phyloP scores from a whole-genome alignment of 1,284 basidiomycete genomes.

The Heterobasidion occidentale region DNA sequence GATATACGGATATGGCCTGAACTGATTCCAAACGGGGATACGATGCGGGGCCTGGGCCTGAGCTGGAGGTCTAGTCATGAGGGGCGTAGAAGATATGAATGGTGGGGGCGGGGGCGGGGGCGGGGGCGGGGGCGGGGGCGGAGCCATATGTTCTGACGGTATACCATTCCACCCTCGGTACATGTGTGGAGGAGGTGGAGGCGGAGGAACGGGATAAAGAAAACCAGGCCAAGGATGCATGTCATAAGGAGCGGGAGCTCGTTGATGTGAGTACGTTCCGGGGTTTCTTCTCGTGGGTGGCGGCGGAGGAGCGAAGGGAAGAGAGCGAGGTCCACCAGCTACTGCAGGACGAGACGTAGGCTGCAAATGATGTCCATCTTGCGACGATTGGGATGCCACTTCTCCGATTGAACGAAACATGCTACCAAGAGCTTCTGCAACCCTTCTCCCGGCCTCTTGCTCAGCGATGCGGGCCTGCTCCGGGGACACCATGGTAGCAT shows the following conservation, averaged over 20 bases:
- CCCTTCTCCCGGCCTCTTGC: conserved; percentile 53
- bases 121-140: conserved; percentile 14
- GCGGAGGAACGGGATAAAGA: conserved; percentile 5
- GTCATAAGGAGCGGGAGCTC: background rate
- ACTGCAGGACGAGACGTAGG: no score
- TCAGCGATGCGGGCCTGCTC: conserved; percentile 42
- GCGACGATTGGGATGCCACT: conserved; percentile 10
- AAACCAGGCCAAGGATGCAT: background rate
- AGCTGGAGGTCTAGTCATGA: conserved; percentile 8
- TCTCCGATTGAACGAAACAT: conserved; percentile 49
- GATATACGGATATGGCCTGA: conserved; percentile 10
- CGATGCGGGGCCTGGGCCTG: conserved; percentile 6
- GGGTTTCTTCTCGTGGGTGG: no score
- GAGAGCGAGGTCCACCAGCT: no score
- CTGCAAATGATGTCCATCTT: background rate
- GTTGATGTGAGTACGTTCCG: no score
- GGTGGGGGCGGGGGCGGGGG: conserved; percentile 12
- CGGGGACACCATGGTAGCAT: conserved; percentile 27
- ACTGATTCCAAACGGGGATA: conserved; percentile 10
- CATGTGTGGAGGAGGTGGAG: conserved; percentile 1
- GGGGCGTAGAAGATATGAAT: background rate
- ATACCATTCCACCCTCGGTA: no score
- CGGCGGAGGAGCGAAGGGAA: no score
- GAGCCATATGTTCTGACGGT: background rate
- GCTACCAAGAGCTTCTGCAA: conserved; percentile 55